Evolutionary conservation across 1,139 yeast species (phyloP).

Genomic region (Candida tetrigidarum): DNA sequence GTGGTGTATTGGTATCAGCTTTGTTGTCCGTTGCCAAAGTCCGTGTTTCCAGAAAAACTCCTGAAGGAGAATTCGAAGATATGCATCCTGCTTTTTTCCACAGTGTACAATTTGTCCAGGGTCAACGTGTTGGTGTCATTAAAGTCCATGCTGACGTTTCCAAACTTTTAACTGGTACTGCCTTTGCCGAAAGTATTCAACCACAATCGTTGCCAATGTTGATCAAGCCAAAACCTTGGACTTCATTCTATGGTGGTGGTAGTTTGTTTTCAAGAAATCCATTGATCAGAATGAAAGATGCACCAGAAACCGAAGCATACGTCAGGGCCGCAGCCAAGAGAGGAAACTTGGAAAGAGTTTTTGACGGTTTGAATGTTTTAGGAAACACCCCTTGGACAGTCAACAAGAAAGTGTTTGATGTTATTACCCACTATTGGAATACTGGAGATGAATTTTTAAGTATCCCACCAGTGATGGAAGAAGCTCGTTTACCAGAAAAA

Average conservation of each 20-base stretch:
- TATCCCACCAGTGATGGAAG: conserved; percentile 67
- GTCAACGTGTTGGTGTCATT: conserved; percentile 81
- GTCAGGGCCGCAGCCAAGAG: conserved; percentile 81
- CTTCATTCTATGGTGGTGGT: conserved; percentile 80
- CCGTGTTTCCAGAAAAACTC: conserved; percentile 76
- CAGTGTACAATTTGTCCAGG: conserved; percentile 78
- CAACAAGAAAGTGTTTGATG: conserved; percentile 68
- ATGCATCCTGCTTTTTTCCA: conserved; percentile 92
- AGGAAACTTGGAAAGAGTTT: conserved; percentile 66
- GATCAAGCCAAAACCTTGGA: conserved; percentile 89
- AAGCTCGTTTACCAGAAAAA: conserved; percentile 62
- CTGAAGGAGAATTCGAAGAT: conserved; percentile 71
- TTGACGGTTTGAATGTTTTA: conserved; percentile 83
- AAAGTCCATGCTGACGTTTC: conserved; percentile 74
- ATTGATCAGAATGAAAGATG: conserved; percentile 77
- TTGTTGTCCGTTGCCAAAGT: conserved; percentile 84
- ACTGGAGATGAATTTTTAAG: conserved; percentile 78
- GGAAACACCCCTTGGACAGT: conserved; percentile 95
- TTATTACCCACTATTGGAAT: conserved; percentile 85
- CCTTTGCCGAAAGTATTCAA: conserved; percentile 68
- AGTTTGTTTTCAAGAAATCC: conserved; percentile 63
- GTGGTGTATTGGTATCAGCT: conserved; percentile 76
- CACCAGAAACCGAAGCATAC: conserved; percentile 91
- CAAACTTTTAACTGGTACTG: conserved; percentile 68
- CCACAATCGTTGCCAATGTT: conserved; percentile 96